A percentile compares a stretch with the other conserved stretches of the same genome.
Conservation (phyloP, 257 asterid genomes). For the Mentha longifolia region DNA sequence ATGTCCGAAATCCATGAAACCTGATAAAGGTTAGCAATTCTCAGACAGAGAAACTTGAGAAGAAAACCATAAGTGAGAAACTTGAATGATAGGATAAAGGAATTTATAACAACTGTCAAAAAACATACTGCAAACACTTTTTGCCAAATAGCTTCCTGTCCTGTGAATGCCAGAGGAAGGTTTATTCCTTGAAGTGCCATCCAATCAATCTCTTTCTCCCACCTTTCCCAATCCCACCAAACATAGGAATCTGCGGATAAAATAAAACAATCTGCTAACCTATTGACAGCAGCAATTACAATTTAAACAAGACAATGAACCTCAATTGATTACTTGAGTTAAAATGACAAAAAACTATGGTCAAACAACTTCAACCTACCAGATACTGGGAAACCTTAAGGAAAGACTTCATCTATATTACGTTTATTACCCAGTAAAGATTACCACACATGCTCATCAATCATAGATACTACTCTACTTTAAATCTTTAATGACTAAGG, state of each 20-base stretch:
- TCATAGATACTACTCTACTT: no score
- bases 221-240: slow-evolving; percentile 99
- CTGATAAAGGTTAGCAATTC: background rate
- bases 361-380: no score
- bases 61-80: slow-evolving; percentile 25
- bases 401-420: no score
- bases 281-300: slow-evolving; percentile 32
- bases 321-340: slow-evolving; percentile 19
- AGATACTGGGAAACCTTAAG: no score
- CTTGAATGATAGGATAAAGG: slow-evolving; percentile 18
- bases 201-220: slow-evolving; percentile 99
- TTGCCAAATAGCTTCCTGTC: slow-evolving; percentile 95
- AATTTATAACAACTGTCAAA: slow-evolving; percentile 18
- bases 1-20: slow-evolving; percentile 5
- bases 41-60: slow-evolving; percentile 1
- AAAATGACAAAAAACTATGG: background rate
- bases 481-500: no score
- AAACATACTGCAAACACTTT: slow-evolving; percentile 84
- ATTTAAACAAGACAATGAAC: slow-evolving; percentile 3
- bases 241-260: slow-evolving; percentile 82
- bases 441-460: no score
- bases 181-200: slow-evolving; percentile 98
- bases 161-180: slow-evolving; percentile 92
- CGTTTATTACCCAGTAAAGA: no score
- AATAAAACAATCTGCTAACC: slow-evolving; percentile 27